Percentiles rank a stretch among this genome's conserved stretches.
Conservation (phyloP, 331 rosid species). For the Quercus phellos region DNA sequence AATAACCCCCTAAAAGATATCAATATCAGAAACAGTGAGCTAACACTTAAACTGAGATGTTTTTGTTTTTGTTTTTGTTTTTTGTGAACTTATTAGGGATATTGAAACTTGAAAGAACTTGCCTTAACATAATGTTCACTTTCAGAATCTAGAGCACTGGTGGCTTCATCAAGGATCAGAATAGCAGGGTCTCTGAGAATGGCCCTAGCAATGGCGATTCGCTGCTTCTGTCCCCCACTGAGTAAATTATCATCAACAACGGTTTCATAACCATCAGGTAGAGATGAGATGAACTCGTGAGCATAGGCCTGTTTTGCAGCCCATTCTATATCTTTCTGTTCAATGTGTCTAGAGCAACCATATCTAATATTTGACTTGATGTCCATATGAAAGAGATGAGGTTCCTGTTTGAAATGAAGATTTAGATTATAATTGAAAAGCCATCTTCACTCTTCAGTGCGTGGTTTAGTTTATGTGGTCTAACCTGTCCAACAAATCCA, state of each 20-base stretch:
- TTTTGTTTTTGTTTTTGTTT: background rate
- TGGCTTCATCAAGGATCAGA: constrained; percentile 74
- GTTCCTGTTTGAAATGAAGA: constrained; percentile 50
- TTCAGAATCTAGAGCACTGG: constrained; percentile 78
- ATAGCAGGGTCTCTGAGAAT: constrained; percentile 72
- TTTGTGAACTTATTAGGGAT: background rate
- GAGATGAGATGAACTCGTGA: constrained; percentile 64
- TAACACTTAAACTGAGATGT: background rate
- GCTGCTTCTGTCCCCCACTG: constrained; percentile 84
- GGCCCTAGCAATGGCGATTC: constrained; percentile 76
- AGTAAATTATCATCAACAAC: constrained; percentile 66
- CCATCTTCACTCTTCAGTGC: background rate
- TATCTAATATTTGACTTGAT: constrained; percentile 66
- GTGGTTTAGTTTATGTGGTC: constrained; percentile 15
- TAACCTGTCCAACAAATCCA: constrained; percentile 73
- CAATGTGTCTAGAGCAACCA: constrained; percentile 46
- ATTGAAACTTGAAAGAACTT: constrained; percentile 15
- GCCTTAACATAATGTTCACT: constrained; percentile 63
- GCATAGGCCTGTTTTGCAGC: constrained; percentile 71
- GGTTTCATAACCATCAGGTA: constrained; percentile 71
- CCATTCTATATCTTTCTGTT: constrained; percentile 51
- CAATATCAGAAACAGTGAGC: constrained; percentile 16
- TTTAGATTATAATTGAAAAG: constrained; percentile 15
- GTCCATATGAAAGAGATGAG: constrained; percentile 60
- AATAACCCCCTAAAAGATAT: constrained; percentile 43